Base-by-base conservation (phyloP, 2,329 filamentous ascomycete species). In the Fusarium brachygibbosum region DNA sequence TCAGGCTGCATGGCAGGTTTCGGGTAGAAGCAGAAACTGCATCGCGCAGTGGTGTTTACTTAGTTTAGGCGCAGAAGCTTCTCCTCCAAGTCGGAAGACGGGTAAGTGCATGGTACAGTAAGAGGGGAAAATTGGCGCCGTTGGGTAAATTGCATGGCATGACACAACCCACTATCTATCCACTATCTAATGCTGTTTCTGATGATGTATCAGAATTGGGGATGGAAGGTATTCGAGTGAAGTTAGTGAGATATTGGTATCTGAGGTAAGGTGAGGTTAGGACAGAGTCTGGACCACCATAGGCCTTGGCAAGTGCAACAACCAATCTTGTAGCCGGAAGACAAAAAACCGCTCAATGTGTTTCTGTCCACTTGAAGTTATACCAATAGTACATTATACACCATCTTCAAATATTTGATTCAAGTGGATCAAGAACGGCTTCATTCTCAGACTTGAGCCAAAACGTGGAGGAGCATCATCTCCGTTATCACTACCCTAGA, bases 401-500 rank as follows among this genome's bases (percentile, higher is more conserved):
- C 60, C 60, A 66, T 66, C 45, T 48, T n/a, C 42, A 53, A 38
- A 31, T 19, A 46, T 19, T 48, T 66, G 42, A 53, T 66, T 62
- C 51, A 62, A 49, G 16, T 34, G 32, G 50, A 35, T 25, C 31
- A 41, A 35, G 28, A 42, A n/a, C 21, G 31, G 21, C 12, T 29
- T 23, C 32, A 23, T 21, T 37, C 28, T 37, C 41, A 34, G 29
- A 35, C 35, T 48, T 53, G 64, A 61, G 32, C 49, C 59, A 59
- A 58, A 28, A 35, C 16, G 25, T 28, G 58, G 23, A 5, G 23
- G 57, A 63, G 50, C 49, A 54, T 31, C 17, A 35, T 32, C 41
- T 63, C 53, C 62, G 45, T 42, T 35, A 48, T 60, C 59, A 51
- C 12, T 70, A 69, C 67, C 63, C 62, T 68, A 56, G 45, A 67